Evolutionary conservation across 306 rosid genomes (phyloP).

Genomic region (Astragalus membranaceus): DNA sequence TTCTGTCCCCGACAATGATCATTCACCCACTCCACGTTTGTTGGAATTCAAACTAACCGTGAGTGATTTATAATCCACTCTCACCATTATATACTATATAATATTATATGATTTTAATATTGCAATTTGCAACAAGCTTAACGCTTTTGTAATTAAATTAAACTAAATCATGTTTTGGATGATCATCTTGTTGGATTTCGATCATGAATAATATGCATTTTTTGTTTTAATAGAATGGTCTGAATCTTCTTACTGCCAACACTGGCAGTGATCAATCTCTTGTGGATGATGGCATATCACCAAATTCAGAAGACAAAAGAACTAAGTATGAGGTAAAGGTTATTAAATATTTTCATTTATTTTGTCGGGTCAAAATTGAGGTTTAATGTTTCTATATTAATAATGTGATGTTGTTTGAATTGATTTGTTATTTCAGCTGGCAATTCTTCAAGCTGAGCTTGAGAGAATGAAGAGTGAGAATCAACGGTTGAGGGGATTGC

Average conservation of each 20-base stretch:
- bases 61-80: constrained; percentile 8
- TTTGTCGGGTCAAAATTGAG: background rate
- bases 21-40: constrained; percentile 1
- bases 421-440: constrained; percentile 30
- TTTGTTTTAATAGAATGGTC: constrained; percentile 46
- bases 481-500: constrained; percentile 32
- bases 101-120: background rate
- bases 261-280: constrained; percentile 51
- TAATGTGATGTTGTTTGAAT: background rate
- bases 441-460: constrained; percentile 49
- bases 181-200: background rate
- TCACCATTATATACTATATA: background rate
- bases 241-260: constrained; percentile 66
- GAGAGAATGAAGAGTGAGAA: constrained; percentile 54
- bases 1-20: background rate
- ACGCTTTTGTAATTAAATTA: background rate
- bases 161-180: background rate
- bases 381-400: background rate
- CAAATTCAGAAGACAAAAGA: constrained; percentile 35
- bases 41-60: constrained; percentile 53
- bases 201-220: background rate
- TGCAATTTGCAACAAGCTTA: background rate
- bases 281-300: constrained; percentile 44
- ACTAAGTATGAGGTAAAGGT: constrained; percentile 44
- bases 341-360: background rate